phyloP scores from a whole-genome alignment of 768 basidiomycete genomes.

The Tephrocybe sp. region DNA sequence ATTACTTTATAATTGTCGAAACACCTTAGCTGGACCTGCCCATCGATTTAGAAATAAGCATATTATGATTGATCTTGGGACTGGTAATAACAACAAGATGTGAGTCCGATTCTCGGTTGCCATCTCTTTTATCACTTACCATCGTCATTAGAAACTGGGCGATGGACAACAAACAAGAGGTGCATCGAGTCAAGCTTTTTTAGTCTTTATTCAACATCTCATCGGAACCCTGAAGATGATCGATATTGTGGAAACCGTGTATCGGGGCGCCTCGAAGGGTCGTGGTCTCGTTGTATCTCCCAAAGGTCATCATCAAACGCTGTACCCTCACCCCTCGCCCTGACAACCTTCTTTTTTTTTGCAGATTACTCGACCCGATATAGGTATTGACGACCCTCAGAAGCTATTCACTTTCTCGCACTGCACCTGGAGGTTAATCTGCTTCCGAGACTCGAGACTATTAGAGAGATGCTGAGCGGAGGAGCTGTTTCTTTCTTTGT shows the following conservation, averaged over 20 bases:
- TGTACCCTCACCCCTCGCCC: neutral
- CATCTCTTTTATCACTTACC: conserved; percentile 4
- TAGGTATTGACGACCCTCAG: conserved; percentile 35
- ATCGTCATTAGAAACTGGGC: conserved; percentile 83
- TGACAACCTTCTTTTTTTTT: neutral
- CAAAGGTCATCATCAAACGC: conserved; percentile 75
- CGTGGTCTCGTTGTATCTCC: conserved; percentile 97
- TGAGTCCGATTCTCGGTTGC: conserved; percentile 40
- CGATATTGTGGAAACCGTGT: conserved; percentile 97
- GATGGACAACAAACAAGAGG: conserved; percentile 98
- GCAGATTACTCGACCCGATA: conserved; percentile 47
- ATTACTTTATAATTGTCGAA: neutral
- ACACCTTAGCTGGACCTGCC: conserved; percentile 3
- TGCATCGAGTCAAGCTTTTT: conserved; percentile 28
- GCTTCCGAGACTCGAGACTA: too few relatives aligned
- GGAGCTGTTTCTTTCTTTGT: too few relatives aligned
- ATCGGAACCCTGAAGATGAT: conserved; percentile 61
- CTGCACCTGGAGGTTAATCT: too few relatives aligned
- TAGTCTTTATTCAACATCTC: conserved; percentile 1
- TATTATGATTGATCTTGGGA: conserved; percentile 99
- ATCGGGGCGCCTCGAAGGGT: conserved; percentile 96
- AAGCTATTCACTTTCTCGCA: too few relatives aligned
- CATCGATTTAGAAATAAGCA: conserved; percentile 79
- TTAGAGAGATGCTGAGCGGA: too few relatives aligned
- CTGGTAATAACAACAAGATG: conserved; percentile 99